Base-by-base conservation (phyloP, 1,284 basidiomycete species). In the Papiliotrema laurentii region DNA sequence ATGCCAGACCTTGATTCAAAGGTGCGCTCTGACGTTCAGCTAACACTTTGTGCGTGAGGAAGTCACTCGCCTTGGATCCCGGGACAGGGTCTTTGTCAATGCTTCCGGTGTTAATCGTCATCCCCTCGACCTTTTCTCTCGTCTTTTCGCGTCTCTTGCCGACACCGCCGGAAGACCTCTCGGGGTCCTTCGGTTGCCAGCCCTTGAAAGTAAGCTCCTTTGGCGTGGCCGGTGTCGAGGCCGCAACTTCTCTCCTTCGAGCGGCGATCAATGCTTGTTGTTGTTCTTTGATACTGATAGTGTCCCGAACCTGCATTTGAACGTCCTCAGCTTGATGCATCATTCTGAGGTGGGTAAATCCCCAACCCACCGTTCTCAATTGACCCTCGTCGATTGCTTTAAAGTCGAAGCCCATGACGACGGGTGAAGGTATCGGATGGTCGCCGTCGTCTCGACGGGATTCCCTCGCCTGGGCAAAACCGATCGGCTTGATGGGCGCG, bases 361-460 rank as follows among this genome's bases (percentile, higher is more conserved):
- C 27, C n/a, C 28, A 11, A 61, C 63, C 49, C 52, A 71, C 70
- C 19, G 70, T 72, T 58, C 64, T 67, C 21, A 72, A 55, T 49
- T 72, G 68, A 36, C 64, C 63, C 36, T 62, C 66, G 47, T 72
- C 68, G 22, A 70, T 60, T 14, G 50, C 53, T 46, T 70, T 66
- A 44, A 69, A 70, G 43, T 72, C 70, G 51, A 71, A 72, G 19
- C 70, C 70, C 64, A 72, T 66, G 19, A 72, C 70, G 1, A 72
- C 70, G 1, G 70, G 70, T 10, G 60, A 64, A 31, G 70, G 70
- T 11, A 70, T 55, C 5, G 56, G 45, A 10, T 47, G 44, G 6
- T 63, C 60, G 6, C 47, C 45, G 13, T 60, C 64, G 16, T 62
- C 61, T 25, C 64, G 54, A 24, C 65, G 53, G 1, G 59, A 55